Evolutionary conservation across 106 monocot genomes (phyloP), one percentile per base, ranked within the genome.

Genomic region (Iris macrosiphon): DNA sequence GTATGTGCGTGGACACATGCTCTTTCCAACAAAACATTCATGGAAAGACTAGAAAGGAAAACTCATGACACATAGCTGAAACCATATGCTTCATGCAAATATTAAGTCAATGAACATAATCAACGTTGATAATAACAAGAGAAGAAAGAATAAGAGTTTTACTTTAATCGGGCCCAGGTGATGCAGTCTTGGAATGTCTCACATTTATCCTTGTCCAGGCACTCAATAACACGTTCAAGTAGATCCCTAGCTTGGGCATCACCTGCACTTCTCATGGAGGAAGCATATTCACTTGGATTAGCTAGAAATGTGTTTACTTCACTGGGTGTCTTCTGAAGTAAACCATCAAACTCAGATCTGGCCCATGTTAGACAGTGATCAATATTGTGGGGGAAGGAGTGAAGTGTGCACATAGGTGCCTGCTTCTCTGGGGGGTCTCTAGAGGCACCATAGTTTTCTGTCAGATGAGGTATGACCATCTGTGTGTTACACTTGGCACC

Each of bases 331-430:
- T 81, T 84, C 62, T 84, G 81, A 55, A 94, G 80, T 21, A 88
- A 58, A 15, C 84, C 81, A 59, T 88, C 88, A 73, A 94, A 94
- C 45, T 88, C 93, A 12, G 84, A 88, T 26, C 88, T 35, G 17
- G 93, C 88, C 88, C 93, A 94, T 45, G 88, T 94, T 51, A 94
- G 45, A 62, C 88, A 94, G 40, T 94, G 93, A 65, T 88, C 88
- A 45, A 94, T 88, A 21, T 88, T 88, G 49, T 88, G 88, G 11
- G 93, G 88, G 40, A 94, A 94, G 3, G 88, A 94, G 52, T 88
- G 88, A 52, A 94, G 75, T 0, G 84, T 88, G 67, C 88, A 94
- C 80, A 84, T 81, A 17, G 93, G 93, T 19, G 88, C 81, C 70
- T 88, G 88, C 41, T 81, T 88, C 66, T 84, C 93, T 12, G 88